Percentiles rank a stretch among this genome's conserved stretches.
These are phyloP conservation scores for Diaporthe capsici DNA, from an alignment of 2,329 filamentous ascomycete species.

Conservation along the genomic window DNA sequence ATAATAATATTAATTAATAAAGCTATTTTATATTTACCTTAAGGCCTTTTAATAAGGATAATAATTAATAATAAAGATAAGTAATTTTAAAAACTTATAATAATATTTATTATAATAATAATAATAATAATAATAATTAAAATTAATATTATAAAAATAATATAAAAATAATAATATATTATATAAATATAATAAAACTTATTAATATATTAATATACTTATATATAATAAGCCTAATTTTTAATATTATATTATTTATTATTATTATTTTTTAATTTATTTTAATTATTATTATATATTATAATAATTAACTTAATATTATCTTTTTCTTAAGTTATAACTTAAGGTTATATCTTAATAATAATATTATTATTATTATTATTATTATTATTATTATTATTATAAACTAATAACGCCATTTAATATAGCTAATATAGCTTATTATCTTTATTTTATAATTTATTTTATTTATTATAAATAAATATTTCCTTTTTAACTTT, in stretches of 20 bases:
- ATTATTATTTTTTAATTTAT: not conserved
- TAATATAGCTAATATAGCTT: no score
- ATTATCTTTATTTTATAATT: no score
- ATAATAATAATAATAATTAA: not conserved
- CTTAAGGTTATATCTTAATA: not conserved
- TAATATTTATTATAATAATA: slow-evolving; percentile 1
- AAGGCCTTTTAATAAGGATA: not conserved
- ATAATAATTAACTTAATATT: not conserved
- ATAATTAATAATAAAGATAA: not conserved
- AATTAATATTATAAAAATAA: not conserved
- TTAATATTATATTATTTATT: not conserved
- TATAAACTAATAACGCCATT: no score
- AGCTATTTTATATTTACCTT: not conserved
- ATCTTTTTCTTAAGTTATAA: not conserved
- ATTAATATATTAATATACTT: not conserved
- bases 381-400: no score
- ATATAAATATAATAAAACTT: not conserved
- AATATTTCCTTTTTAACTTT: not conserved
- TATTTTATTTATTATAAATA: not conserved
- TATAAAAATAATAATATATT: not conserved
- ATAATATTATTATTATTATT: no score
- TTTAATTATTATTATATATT: not conserved
- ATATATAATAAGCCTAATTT: not conserved
- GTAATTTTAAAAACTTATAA: not conserved
- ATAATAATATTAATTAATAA: not conserved